Base-by-base conservation (phyloP, 768 basidiomycete genomes). In the Rhizopogon vulgaris region DNA sequence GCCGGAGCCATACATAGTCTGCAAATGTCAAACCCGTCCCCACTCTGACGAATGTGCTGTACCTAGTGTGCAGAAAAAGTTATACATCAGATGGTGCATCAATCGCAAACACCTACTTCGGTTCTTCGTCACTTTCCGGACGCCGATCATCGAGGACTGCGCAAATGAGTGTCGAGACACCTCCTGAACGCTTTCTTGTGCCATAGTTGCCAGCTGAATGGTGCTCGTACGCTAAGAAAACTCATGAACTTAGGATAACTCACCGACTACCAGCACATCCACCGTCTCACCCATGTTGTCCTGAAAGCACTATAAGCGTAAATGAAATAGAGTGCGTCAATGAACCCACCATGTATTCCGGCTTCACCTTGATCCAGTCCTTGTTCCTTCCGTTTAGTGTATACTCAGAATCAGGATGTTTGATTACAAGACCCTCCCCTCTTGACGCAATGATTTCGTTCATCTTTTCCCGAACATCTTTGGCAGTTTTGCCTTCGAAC, bases 301-400 rank as follows among this genome's bases (percentile, higher is more conserved):
- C 89, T 90, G 49, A 7, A 39, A 14, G 11, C 39, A 10, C 9
- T 45, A 6, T 22, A 39, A 63, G 27, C 58, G 17, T 11, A 17
- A 15, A n/a, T 14, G 17, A 15, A 36, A 32, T 34, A 22, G 34
- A 2, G 4, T 8, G 38, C 3, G 2, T 24, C 6, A 14, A 15
- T 1, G 10, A 24, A 63, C 71, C 48, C 57, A 88, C 89, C 84
- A 90, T 88, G 57, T 90, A 93, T 65, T 92, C 90, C 1, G 88
- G 88, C 60, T 91, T 90, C 22, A 93, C 86, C 73, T 99, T 99
- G 61, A 95, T 83, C 95, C 96, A 99, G 60, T 90, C 87, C 65
- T 83, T 80, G 59, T 88, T 91, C 53, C 96, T 76, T 1, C 90
- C 92, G 59, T 94, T 94, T 39, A 96, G 71, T 11, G 82, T 75